These are phyloP conservation scores for Ganoderma boninense DNA, from an alignment of 1,284 basidiomycete genomes.

Conservation along the genomic window DNA sequence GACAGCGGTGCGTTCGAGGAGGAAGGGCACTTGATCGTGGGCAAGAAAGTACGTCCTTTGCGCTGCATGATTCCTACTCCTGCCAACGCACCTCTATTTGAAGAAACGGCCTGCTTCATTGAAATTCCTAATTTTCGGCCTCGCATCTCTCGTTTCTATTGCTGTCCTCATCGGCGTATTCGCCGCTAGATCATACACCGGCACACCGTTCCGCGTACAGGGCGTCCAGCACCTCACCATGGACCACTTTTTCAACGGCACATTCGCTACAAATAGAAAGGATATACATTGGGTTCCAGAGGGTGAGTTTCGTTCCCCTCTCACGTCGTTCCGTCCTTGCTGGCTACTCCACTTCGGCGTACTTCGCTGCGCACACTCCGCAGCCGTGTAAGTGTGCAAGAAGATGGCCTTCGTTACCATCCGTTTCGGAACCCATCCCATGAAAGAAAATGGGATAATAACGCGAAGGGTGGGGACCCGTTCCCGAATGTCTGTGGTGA, in stretches of 20 bases:
- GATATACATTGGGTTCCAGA: slow-evolving; percentile 86
- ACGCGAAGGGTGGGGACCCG: no score
- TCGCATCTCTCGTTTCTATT: slow-evolving; percentile 61
- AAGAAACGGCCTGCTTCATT: slow-evolving; percentile 57
- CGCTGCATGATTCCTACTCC: neutral
- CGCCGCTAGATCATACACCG: slow-evolving; percentile 74
- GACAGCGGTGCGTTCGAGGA: slow-evolving; percentile 34
- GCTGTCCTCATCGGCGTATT: slow-evolving; percentile 73
- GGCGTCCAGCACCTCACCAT: slow-evolving; percentile 79
- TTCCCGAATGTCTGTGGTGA: no score
- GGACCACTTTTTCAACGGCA: slow-evolving; percentile 92
- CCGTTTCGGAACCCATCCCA: no score
- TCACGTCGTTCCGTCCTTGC: neutral
- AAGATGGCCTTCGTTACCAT: no score
- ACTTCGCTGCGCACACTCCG: neutral
- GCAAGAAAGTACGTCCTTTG: slow-evolving; percentile 44
- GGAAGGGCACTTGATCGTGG: slow-evolving; percentile 47
- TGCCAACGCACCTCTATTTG: neutral
- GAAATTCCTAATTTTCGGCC: slow-evolving; percentile 60
- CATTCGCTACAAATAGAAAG: slow-evolving; percentile 63
- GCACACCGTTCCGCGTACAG: slow-evolving; percentile 56
- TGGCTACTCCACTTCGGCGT: neutral
- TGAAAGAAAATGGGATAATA: no score
- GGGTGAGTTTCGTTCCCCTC: slow-evolving; percentile 58
- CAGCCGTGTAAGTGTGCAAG: neutral